Conservation (phyloP, 495 filamentous ascomycete genomes). For the Hypoxylon trugodes region DNA sequence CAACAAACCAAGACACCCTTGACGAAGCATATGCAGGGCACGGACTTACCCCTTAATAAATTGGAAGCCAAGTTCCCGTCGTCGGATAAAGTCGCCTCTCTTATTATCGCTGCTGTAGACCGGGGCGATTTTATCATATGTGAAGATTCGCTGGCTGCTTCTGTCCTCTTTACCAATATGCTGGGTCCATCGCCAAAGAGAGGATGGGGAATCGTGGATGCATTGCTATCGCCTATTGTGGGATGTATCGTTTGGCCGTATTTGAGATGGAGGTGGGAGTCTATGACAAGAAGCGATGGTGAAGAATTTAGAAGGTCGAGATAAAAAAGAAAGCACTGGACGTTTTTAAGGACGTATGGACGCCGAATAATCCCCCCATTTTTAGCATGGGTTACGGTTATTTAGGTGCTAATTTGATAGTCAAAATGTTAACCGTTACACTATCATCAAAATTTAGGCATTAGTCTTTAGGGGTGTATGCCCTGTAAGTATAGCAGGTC, state of each 20-base stretch:
- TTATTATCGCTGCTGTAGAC: constrained; percentile 26
- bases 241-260: constrained; percentile 36
- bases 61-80: constrained; percentile 14
- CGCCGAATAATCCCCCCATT: no score
- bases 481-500: no score
- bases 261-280: constrained; percentile 34
- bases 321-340: background rate
- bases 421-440: no score
- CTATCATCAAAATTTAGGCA: no score
- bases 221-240: constrained; percentile 20
- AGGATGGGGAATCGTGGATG: constrained; percentile 31
- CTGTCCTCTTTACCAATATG: constrained; percentile 39
- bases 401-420: no score
- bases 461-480: no score
- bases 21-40: constrained; percentile 48
- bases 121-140: constrained; percentile 37
- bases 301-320: constrained; percentile 14
- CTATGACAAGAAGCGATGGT: constrained; percentile 28
- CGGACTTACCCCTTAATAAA: constrained; percentile 22
- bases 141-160: constrained; percentile 28
- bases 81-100: constrained; percentile 24
- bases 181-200: constrained; percentile 40
- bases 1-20: constrained; percentile 48
- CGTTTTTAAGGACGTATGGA: no score
- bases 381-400: no score